A percentile compares a stretch with the other conserved stretches of the same genome.
These are phyloP conservation scores for Cadophora sp. DNA, from an alignment of 2,329 filamentous ascomycete species.

Conservation along the genomic window DNA sequence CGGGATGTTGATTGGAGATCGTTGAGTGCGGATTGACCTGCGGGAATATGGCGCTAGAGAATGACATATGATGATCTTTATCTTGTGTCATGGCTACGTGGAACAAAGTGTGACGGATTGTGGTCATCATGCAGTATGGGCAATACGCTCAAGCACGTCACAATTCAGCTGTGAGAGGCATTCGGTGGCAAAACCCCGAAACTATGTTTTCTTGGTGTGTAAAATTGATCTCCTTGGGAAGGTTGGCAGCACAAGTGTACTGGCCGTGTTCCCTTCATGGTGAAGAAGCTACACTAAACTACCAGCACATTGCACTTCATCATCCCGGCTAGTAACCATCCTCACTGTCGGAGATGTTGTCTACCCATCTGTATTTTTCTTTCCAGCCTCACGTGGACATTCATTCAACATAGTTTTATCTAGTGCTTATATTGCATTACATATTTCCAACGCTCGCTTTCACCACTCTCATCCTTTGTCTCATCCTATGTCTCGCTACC, in stretches of 20 bases:
- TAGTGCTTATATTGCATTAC: too few relatives aligned
- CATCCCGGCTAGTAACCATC: too few relatives aligned
- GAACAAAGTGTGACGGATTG: neutral
- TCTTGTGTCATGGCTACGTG: neutral
- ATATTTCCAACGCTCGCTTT: too few relatives aligned
- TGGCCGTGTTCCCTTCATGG: too few relatives aligned
- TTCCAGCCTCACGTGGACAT: too few relatives aligned
- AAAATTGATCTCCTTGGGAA: neutral
- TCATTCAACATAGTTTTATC: too few relatives aligned
- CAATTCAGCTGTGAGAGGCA: neutral
- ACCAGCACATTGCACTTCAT: neutral
- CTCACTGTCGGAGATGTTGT: too few relatives aligned
- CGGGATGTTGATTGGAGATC: neutral
- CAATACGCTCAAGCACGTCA: neutral
- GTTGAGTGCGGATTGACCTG: neutral
- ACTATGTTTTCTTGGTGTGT: neutral
- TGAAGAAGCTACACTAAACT: too few relatives aligned
- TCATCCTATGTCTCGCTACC: too few relatives aligned
- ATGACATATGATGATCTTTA: neutral
- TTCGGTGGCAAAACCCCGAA: neutral
- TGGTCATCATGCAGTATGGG: neutral
- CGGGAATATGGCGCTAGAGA: neutral
- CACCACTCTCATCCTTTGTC: too few relatives aligned
- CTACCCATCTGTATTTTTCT: too few relatives aligned
- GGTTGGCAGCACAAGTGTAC: too few relatives aligned